Evolutionary conservation across 2,329 filamentous ascomycete species (phyloP), one percentile per base, ranked within the genome.

Genomic region (Cyphellophora europaea): DNA sequence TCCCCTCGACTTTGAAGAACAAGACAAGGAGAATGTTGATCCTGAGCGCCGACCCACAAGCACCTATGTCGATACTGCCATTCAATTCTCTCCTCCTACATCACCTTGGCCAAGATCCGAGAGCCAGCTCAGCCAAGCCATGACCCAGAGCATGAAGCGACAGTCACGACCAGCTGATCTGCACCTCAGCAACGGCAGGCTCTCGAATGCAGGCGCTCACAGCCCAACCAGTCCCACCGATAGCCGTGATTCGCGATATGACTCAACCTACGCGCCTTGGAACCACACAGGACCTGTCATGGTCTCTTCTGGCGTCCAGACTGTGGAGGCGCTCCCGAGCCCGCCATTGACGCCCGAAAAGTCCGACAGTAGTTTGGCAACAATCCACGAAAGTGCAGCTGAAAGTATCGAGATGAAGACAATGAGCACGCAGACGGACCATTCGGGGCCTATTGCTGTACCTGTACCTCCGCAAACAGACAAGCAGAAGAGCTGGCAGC

Each of bases 31-130:
- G 10, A 44, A 47, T 13, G 21, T 37, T 10, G 53, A 58, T 21
- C 36, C 30, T 19, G 44, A 47, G 13, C 36, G 25, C 27, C 34
- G 32, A 27, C 11, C 27, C n/a, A 42, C 35, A 34, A 34, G 42
- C 28, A 62, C 67, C 39, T 93, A 91, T 62, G 72, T 74, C 25
- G 83, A 93, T 51, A 72, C 71, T n/a, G 83, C 79, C 3, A 70
- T 85, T 19, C 88, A 95, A 55, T 91, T 74, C 51, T 91, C 86
- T 19, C 87, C 86, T 30, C 85, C 85, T 2, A 71, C 80, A 3
- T 93, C 86, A 2, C 85, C 85, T 1, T 67, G 66, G 48, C 37
- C 68, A 4, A 41, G 52, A 6, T 56, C 14, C 2, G 23, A 34
- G 49, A 48, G 19, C 35, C 52, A 32, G 28, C 32, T 45, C 25